Base-by-base conservation (phyloP, 2,329 filamentous ascomycete species). In the Aspergillus fijiensis region DNA sequence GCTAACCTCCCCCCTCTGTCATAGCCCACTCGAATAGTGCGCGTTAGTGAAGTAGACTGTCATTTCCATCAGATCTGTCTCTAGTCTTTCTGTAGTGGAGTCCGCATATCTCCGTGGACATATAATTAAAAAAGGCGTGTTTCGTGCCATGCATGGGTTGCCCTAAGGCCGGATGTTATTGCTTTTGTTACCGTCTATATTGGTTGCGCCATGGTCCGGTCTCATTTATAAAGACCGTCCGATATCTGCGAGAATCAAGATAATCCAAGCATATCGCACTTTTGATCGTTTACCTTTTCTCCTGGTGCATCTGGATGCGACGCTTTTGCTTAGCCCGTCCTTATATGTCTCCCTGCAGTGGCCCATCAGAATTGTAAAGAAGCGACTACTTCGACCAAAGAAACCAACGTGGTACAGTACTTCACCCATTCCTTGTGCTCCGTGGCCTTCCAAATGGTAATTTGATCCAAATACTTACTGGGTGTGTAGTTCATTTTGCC, bases 31-130 rank as follows among this genome's bases (percentile, higher is more conserved):
- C 54, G 47, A 56, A 35, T 58, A 49, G 54, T 51, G 59, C 59
- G 60, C 59, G 65, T 52, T 56, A 56, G 58, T 45, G 14, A 51
- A 54, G 52, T 48, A 57, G 55, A 58, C 29, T 56, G 51, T 51
- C 48, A 57, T 51, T 16, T 27, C 51, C 50, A 52, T 58, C 55
- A 55, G 55, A 59, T 55, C 49, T 57, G 60, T 60, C 55, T 60
- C 55, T 39, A 55, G 60, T 63, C 60, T 60, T 61, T 65, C 57
- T 58, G 64, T 65, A 57, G 61, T 64, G 65, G 62, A 60, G 60
- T 62, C 60, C 54, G 21, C 53, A 35, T 52, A 54, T 45, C 31
- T 53, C 52, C 42, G n/a, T 51, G 55, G 31, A 52, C 48, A 60
- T 57, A 51, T 49, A 60, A 60, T 63, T 64, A 60, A 57, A 29